phyloP scores from a whole-genome alignment of 2,329 filamentous ascomycete genomes.

The Colletotrichum scovillei region DNA sequence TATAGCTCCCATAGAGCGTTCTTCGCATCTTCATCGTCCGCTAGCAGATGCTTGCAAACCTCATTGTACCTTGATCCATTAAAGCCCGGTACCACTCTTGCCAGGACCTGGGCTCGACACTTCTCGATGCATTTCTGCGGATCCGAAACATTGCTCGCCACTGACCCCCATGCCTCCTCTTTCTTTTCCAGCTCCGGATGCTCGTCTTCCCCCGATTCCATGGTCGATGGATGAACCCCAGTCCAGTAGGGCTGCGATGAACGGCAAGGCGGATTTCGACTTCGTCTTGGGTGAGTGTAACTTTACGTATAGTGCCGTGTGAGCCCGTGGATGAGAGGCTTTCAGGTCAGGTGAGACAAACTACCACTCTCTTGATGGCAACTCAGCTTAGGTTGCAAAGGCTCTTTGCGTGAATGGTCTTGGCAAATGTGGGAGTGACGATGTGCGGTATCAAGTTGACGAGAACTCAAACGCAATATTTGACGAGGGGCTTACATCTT shows the following conservation, averaged over 20 bases:
- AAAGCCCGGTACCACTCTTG: conserved; percentile 41
- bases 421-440: not conserved
- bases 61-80: conserved; percentile 43
- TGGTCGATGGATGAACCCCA: not conserved
- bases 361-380: not conserved
- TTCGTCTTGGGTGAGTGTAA: conserved; percentile 1
- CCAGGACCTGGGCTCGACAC: conserved; percentile 48
- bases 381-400: not conserved
- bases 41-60: conserved; percentile 47
- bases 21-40: conserved; percentile 40
- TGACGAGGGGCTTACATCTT: not conserved
- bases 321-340: not conserved
- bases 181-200: not conserved
- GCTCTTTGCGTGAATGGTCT: not conserved
- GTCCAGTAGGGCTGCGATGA: not conserved
- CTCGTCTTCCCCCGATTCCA: not conserved
- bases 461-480: not conserved
- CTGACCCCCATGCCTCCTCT: conserved; percentile 42
- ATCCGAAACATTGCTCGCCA: conserved; percentile 44
- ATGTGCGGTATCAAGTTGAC: not conserved
- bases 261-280: not conserved
- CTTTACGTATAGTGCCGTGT: not conserved
- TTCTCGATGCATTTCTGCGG: conserved; percentile 47
- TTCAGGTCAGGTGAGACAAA: not conserved
- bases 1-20: conserved; percentile 58